phyloP scores from a whole-genome alignment of 148 eudicot genomes.

The Bassia scoparia region DNA sequence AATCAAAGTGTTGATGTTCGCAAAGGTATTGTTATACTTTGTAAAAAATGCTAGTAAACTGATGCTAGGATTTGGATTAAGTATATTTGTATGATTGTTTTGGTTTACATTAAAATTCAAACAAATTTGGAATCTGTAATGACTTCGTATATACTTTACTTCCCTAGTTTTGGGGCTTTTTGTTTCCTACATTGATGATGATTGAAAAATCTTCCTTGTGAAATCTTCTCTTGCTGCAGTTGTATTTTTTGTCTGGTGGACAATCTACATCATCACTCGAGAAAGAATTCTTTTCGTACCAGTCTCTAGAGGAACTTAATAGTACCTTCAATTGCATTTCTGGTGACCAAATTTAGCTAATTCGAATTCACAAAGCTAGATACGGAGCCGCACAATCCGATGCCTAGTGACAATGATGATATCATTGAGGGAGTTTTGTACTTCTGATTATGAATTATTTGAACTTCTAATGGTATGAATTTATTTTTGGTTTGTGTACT shows the following conservation, averaged over 20 bases:
- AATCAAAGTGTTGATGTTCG: constrained; percentile 98
- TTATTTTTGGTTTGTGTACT: too few species aligned
- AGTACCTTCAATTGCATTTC: constrained; percentile 86
- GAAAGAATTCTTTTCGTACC: constrained; percentile 81
- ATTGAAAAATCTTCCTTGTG: not conserved
- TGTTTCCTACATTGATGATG: not conserved
- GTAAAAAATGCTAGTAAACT: not conserved
- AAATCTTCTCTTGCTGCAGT: constrained; percentile 60
- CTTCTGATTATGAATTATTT: too few species aligned
- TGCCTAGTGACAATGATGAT: constrained; percentile 40
- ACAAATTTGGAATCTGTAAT: too few species aligned
- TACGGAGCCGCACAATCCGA: constrained; percentile 69
- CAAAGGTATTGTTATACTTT: constrained; percentile 46
- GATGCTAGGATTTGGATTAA: not conserved
- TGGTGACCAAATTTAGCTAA: constrained; percentile 94
- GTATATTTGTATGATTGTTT: too few species aligned
- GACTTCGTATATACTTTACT: too few species aligned
- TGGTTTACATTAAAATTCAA: too few species aligned
- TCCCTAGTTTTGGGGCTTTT: not conserved
- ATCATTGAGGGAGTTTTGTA: constrained; percentile 15
- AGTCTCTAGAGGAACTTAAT: constrained; percentile 91
- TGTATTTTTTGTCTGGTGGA: constrained; percentile 98
- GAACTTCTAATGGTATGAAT: too few species aligned
- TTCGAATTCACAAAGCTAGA: constrained; percentile 94
- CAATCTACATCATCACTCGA: constrained; percentile 92